A percentile compares a stretch with the other conserved stretches of the same genome.
phyloP scores from a whole-genome alignment of 805 yeast genomes.

The Metschnikowia proteae region DNA sequence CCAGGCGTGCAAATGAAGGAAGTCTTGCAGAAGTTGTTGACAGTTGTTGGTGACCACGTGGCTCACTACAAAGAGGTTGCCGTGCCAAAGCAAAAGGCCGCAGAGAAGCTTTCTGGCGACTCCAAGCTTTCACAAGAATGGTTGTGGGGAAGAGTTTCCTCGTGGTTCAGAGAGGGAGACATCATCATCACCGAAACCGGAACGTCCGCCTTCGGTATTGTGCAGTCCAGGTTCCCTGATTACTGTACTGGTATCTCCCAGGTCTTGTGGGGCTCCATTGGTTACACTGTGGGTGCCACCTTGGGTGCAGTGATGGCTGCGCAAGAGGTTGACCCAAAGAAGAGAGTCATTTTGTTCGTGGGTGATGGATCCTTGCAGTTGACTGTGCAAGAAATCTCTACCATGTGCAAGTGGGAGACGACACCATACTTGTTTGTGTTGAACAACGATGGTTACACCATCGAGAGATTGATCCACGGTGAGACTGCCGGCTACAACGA shows the following conservation, averaged over 20 bases:
- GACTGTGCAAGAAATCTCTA: constrained; percentile 39
- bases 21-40: constrained; percentile 26
- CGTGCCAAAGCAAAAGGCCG: constrained; percentile 50
- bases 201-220: constrained; percentile 27
- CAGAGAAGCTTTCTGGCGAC: constrained; percentile 40
- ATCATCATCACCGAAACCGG: constrained; percentile 28
- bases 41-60: constrained; percentile 37
- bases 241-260: constrained; percentile 25
- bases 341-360: constrained; percentile 38
- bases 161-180: constrained; percentile 28
- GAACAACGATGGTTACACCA: constrained; percentile 40
- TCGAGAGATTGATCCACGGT: constrained; percentile 40
- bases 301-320: constrained; percentile 30
- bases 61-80: constrained; percentile 48
- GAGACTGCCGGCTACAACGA: constrained; percentile 35
- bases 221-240: constrained; percentile 24
- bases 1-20: constrained; percentile 70
- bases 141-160: constrained; percentile 24
- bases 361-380: constrained; percentile 43
- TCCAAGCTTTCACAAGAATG: constrained; percentile 23
- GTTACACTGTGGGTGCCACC: constrained; percentile 28
- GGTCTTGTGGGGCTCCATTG: constrained; percentile 28
- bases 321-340: constrained; percentile 23
- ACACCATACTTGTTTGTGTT: constrained; percentile 37
- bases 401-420: constrained; percentile 34